These are phyloP conservation scores for Lentithecium fluviatile DNA, from an alignment of 495 filamentous ascomycete genomes.

Conservation along the genomic window DNA sequence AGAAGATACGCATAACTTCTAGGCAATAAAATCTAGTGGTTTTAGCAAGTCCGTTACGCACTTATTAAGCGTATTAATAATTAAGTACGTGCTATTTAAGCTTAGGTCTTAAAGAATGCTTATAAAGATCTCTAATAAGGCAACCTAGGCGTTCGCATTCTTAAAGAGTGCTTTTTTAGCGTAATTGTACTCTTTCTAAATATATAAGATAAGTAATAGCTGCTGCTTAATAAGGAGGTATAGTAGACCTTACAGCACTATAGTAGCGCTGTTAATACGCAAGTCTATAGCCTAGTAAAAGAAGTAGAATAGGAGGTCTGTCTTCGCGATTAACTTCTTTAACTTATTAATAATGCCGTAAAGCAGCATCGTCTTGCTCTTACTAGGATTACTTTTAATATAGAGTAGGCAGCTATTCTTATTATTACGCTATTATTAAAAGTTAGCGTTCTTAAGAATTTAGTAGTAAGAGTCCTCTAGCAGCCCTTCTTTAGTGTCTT, in stretches of 20 bases:
- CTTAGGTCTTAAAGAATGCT: conserved; percentile 10
- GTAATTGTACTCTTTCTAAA: conserved; percentile 36
- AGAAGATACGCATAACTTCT: conserved; percentile 9
- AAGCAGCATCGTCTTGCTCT: no score
- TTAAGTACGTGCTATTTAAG: conserved; percentile 2
- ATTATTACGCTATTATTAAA: conserved; percentile 41
- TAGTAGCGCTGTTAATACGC: conserved; percentile 14
- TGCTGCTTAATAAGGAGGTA: conserved; percentile 42
- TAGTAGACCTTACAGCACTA: conserved; percentile 46
- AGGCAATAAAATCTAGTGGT: conserved; percentile 4
- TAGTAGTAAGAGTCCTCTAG: conserved; percentile 48
- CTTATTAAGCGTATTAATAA: conserved; percentile 10
- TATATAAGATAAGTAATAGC: conserved; percentile 39
- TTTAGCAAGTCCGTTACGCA: conserved; percentile 14
- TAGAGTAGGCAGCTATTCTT: conserved; percentile 44
- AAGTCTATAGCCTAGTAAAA: conserved; percentile 12
- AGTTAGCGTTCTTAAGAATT: conserved; percentile 46
- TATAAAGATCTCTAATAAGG: conserved; percentile 9
- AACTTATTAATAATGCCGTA: conserved; percentile 4
- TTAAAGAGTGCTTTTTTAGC: conserved; percentile 41
- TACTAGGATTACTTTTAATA: conserved; percentile 36
- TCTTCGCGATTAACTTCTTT: conserved; percentile 6
- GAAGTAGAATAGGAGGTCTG: conserved; percentile 6
- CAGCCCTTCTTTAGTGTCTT: conserved; percentile 29
- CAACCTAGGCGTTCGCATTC: conserved; percentile 11